Conservation (phyloP, 148 eudicot genomes). For the Talinum fruticosum region DNA sequence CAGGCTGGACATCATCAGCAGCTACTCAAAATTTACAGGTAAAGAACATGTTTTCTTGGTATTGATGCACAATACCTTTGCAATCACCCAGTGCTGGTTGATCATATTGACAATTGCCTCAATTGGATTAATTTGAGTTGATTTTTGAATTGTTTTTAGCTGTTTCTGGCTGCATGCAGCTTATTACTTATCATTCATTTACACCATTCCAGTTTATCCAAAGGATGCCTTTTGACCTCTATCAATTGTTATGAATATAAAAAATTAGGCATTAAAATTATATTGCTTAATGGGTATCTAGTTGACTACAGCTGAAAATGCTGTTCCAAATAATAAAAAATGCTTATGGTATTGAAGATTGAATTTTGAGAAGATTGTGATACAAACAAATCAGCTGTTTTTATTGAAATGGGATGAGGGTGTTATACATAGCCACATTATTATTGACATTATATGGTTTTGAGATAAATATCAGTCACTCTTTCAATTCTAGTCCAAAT, state of each 20-base stretch:
- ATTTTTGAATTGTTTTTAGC: not conserved
- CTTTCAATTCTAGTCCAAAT: no score
- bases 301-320: not conserved
- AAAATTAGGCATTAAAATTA: not conserved
- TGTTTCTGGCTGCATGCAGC: not conserved
- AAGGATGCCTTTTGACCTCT: not conserved
- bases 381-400: not conserved
- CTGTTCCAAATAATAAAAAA: not conserved
- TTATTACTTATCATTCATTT: not conserved
- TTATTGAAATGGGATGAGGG: not conserved
- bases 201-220: not conserved
- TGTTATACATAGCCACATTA: not conserved
- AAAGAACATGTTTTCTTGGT: conserved; percentile 10
- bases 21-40: conserved; percentile 87
- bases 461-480: no score
- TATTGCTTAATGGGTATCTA: not conserved
- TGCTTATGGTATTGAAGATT: not conserved
- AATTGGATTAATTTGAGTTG: not conserved
- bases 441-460: no score
- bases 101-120: not conserved
- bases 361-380: not conserved
- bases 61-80: not conserved
- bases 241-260: not conserved
- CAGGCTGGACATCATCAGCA: conserved; percentile 88
- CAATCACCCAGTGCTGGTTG: not conserved